Conservation (phyloP, 1,284 basidiomycete species). For the Ustilago curta region DNA sequence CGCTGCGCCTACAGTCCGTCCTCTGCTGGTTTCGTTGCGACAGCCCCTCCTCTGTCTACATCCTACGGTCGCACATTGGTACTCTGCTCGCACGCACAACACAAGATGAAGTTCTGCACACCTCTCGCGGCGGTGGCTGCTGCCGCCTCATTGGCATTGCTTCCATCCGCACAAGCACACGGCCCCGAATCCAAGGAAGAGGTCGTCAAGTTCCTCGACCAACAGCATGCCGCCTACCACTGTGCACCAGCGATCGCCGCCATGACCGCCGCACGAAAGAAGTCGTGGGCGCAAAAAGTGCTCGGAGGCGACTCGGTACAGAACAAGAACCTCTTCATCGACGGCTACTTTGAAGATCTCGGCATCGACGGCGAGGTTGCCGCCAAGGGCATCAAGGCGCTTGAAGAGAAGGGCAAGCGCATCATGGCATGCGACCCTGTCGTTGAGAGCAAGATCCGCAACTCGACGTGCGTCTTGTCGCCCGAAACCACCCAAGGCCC, state of each 20-base stretch:
- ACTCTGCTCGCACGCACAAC: not conserved
- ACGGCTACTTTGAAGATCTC: constrained; percentile 64
- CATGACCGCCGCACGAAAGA: constrained; percentile 67
- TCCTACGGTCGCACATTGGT: constrained; percentile 1
- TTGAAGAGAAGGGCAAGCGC: constrained; percentile 57
- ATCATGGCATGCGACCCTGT: constrained; percentile 66
- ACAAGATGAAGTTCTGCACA: constrained; percentile 44
- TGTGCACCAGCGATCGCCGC: constrained; percentile 70
- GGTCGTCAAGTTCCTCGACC: constrained; percentile 62
- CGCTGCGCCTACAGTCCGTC: not conserved
- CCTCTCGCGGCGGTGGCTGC: constrained; percentile 37
- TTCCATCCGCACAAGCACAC: constrained; percentile 55
- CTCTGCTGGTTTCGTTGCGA: constrained; percentile 3
- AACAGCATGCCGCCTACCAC: constrained; percentile 69
- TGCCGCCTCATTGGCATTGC: constrained; percentile 36
- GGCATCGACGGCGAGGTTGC: constrained; percentile 47
- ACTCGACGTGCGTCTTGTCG: constrained; percentile 70
- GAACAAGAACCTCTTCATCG: constrained; percentile 69
- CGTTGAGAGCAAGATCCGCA: constrained; percentile 65
- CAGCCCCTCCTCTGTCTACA: not conserved
- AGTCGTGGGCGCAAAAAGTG: constrained; percentile 62
- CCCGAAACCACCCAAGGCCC: constrained; percentile 72
- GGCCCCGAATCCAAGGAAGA: constrained; percentile 65
- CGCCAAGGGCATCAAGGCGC: constrained; percentile 48
- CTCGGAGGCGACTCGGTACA: constrained; percentile 59